Percentiles rank a stretch among this genome's conserved stretches.
phyloP scores from a whole-genome alignment of 2,329 filamentous ascomycete genomes.

The Claviceps sorghi region DNA sequence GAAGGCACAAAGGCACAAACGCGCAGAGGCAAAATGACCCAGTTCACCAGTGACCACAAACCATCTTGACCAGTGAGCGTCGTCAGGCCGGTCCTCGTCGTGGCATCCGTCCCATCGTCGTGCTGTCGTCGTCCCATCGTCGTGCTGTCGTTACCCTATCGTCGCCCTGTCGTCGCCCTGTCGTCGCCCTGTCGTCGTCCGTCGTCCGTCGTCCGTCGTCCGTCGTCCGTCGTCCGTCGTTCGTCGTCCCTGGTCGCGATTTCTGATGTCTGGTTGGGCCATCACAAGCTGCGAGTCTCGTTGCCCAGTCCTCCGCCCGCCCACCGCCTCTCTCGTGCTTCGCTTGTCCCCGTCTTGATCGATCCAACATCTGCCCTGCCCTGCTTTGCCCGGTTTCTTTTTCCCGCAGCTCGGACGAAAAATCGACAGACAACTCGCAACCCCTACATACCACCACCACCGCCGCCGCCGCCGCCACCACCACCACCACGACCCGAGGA shows the following conservation, averaged over 20 bases:
- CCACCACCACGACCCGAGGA: neutral
- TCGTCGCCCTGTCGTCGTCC: constrained; percentile 1
- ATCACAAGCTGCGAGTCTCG: too few relatives aligned
- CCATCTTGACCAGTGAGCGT: too few relatives aligned
- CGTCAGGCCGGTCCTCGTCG: too few relatives aligned
- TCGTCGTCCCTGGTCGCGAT: neutral
- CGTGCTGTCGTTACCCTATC: too few relatives aligned
- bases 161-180: too few relatives aligned
- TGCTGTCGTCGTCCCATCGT: too few relatives aligned
- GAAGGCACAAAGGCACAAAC: neutral
- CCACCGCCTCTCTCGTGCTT: neutral
- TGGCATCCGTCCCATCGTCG: too few relatives aligned
- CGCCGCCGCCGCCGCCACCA: neutral
- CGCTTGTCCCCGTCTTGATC: neutral
- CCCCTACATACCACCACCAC: neutral
- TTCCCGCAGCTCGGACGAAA: neutral
- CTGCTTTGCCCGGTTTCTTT: neutral
- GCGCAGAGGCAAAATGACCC: too few relatives aligned
- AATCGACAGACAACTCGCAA: neutral
- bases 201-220: too few relatives aligned
- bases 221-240: neutral
- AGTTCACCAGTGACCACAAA: too few relatives aligned
- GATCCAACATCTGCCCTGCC: neutral
- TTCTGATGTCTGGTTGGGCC: neutral
- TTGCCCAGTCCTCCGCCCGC: too few relatives aligned